Evolutionary conservation across 306 rosid genomes (phyloP).

Genomic region (Comarum palustre): DNA sequence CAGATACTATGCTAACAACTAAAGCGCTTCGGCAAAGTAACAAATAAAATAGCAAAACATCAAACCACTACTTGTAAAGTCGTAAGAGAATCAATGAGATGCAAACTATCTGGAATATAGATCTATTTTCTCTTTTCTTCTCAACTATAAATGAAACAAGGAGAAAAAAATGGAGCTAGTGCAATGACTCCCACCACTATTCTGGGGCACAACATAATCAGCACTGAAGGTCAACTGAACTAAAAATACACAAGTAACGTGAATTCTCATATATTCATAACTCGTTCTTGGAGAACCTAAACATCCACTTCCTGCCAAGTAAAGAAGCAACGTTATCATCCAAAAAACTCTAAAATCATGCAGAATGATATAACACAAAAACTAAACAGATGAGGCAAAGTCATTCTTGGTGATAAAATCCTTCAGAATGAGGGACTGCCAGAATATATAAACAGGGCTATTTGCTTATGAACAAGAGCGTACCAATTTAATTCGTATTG

Average conservation of each 20-base stretch:
- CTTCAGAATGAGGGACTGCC: background rate
- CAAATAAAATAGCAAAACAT: slow-evolving; percentile 13
- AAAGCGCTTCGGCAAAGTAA: slow-evolving; percentile 16
- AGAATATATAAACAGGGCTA: background rate
- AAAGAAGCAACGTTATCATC: slow-evolving; percentile 25
- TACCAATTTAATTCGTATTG: slow-evolving; percentile 47
- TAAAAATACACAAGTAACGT: slow-evolving; percentile 40
- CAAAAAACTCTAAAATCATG: slow-evolving; percentile 2
- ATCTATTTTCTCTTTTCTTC: slow-evolving; percentile 27
- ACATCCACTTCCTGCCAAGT: slow-evolving; percentile 51
- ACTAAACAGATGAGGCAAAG: background rate
- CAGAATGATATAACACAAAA: background rate
- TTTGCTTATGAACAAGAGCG: slow-evolving; percentile 13
- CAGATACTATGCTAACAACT: slow-evolving; percentile 16
- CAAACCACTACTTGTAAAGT: slow-evolving; percentile 19
- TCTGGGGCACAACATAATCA: slow-evolving; percentile 41
- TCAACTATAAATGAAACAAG: slow-evolving; percentile 20
- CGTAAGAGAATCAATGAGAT: slow-evolving; percentile 20
- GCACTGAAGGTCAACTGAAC: slow-evolving; percentile 33
- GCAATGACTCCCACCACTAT: slow-evolving; percentile 37
- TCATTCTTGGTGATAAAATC: background rate
- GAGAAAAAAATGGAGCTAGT: slow-evolving; percentile 15
- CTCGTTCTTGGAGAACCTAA: slow-evolving; percentile 22
- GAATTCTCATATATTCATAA: slow-evolving; percentile 31
- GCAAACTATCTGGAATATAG: slow-evolving; percentile 29